A percentile compares a stretch with the other conserved stretches of the same genome.
These are phyloP conservation scores for Tolypocladium sp. DNA, from an alignment of 2,329 filamentous ascomycete species.

Conservation along the genomic window DNA sequence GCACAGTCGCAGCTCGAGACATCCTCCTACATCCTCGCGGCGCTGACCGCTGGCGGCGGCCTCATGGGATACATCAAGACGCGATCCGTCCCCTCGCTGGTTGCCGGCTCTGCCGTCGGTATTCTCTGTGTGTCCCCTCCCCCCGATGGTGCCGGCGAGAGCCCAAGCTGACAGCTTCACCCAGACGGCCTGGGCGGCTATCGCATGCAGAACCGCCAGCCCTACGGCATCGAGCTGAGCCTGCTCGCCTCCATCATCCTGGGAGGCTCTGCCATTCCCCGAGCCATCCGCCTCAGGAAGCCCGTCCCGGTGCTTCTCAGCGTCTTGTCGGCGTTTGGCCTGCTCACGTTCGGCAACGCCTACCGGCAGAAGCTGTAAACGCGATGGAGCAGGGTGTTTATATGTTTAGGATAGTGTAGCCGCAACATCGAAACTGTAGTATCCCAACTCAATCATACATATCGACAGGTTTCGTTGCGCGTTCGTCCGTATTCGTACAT, in stretches of 20 bases:
- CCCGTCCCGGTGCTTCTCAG: conserved; percentile 75
- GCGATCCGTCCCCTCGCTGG: conserved; percentile 76
- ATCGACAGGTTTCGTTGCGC: not conserved
- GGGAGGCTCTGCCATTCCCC: conserved; percentile 73
- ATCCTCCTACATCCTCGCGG: conserved; percentile 70
- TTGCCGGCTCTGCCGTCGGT: conserved; percentile 78
- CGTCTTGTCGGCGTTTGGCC: conserved; percentile 66
- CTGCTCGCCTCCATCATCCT: conserved; percentile 81
- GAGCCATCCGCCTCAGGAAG: conserved; percentile 77
- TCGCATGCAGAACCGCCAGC: conserved; percentile 63
- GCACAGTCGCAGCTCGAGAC: conserved; percentile 22
- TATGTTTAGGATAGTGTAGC: not conserved
- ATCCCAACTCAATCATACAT: not conserved
- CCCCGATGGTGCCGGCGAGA: not conserved
- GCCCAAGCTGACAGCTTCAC: not conserved
- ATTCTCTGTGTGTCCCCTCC: conserved; percentile 39
- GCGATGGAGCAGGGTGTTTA: not conserved
- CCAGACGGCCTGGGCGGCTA: conserved; percentile 70
- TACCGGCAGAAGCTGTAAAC: conserved; percentile 34
- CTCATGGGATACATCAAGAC: conserved; percentile 80
- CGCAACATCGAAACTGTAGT: not conserved
- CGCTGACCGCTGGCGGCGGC: conserved; percentile 78
- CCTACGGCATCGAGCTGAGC: conserved; percentile 83
- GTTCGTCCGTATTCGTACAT: not conserved
- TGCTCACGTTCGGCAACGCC: conserved; percentile 71